These are phyloP conservation scores for Dioszegia crocea DNA, from an alignment of 768 basidiomycete species.

Conservation along the genomic window DNA sequence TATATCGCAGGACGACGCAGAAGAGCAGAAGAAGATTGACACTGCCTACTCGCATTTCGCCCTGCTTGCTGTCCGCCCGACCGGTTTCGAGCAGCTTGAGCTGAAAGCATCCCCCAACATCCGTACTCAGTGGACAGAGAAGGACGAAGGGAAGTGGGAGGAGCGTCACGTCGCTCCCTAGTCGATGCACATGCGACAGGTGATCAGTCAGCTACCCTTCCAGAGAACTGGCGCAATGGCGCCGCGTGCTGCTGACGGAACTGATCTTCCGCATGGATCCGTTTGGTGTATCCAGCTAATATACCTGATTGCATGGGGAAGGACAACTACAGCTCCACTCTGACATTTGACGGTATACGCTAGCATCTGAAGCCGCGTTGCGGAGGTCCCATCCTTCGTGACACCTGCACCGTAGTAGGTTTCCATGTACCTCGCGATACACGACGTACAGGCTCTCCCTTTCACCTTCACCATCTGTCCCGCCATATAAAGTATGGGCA, in stretches of 20 bases:
- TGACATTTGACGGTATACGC: too few species aligned
- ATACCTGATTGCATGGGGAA: too few species aligned
- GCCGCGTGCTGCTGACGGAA: too few species aligned
- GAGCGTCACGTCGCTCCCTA: conserved; percentile 35
- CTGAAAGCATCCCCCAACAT: conserved; percentile 44
- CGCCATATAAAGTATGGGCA: too few species aligned
- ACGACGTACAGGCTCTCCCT: neutral
- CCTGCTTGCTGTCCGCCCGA: conserved; percentile 36
- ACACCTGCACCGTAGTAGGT: neutral
- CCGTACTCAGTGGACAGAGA: conserved; percentile 35
- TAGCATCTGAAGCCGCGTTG: too few species aligned
- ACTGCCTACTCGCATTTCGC: conserved; percentile 39
- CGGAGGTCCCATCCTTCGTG: too few species aligned
- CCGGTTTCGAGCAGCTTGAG: conserved; percentile 40
- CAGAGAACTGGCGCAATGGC: too few species aligned
- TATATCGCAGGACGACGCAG: conserved; percentile 34
- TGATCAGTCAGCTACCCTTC: too few species aligned
- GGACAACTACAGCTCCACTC: too few species aligned
- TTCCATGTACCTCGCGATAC: neutral
- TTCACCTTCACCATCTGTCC: neutral
- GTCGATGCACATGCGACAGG: neutral
- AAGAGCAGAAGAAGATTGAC: conserved; percentile 34
- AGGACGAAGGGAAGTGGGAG: conserved; percentile 33
- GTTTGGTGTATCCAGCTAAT: too few species aligned
- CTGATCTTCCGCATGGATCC: too few species aligned